A percentile compares a stretch with the other conserved stretches of the same genome.
phyloP scores from a whole-genome alignment of 2,329 filamentous ascomycete genomes.

The Cladosporium sp. region DNA sequence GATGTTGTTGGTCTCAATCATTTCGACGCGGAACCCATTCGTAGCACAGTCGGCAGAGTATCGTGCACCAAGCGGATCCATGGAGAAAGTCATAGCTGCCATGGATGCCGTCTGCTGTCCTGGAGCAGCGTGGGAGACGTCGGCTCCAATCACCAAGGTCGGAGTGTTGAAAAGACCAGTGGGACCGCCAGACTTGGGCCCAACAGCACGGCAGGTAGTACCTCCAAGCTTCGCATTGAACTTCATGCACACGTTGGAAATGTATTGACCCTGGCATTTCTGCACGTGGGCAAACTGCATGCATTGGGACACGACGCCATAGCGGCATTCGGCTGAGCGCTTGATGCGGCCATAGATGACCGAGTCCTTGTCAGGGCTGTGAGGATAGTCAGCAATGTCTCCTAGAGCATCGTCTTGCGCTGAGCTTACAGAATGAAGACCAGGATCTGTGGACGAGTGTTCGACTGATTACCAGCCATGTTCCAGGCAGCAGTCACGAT shows the following conservation, averaged over 20 bases:
- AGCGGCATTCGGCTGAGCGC: constrained; percentile 81
- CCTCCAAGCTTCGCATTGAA: constrained; percentile 94
- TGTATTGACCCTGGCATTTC: constrained; percentile 74
- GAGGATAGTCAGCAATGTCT: too few relatives aligned
- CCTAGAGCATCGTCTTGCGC: too few relatives aligned
- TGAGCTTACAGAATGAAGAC: constrained; percentile 62
- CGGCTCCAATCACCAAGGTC: constrained; percentile 84
- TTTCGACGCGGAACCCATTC: constrained; percentile 78
- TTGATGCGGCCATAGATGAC: constrained; percentile 80
- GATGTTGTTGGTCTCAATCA: constrained; percentile 64
- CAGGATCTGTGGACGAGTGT: constrained; percentile 66
- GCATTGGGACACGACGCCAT: constrained; percentile 67
- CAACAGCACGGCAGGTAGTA: constrained; percentile 56
- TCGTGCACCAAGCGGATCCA: constrained; percentile 65
- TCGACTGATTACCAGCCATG: constrained; percentile 50
- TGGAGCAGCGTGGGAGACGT: constrained; percentile 79
- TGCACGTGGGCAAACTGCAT: constrained; percentile 67
- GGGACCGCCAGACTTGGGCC: constrained; percentile 29
- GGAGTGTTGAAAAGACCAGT: constrained; percentile 40
- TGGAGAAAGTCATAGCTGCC: constrained; percentile 79
- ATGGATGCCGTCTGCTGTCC: constrained; percentile 66
- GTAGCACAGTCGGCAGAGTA: constrained; percentile 78
- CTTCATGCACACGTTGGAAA: constrained; percentile 94
- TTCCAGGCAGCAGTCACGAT: constrained; percentile 47
- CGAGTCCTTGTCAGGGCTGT: constrained; percentile 58